Conservation (phyloP, 1,139 yeast genomes). For the Chernovozyma aurita region DNA sequence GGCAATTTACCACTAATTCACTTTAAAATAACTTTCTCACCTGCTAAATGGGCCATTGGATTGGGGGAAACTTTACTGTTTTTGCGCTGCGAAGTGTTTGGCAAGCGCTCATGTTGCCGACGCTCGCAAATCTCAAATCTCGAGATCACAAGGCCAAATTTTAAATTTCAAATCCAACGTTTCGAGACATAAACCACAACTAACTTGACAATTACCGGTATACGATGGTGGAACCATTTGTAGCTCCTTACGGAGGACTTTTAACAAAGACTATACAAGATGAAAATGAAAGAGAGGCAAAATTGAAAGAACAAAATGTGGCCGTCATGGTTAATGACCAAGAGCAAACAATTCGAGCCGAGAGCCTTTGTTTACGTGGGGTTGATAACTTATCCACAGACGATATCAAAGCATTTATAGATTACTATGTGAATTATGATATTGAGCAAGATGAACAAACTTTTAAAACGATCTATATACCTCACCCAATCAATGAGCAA, state of each 20-base stretch:
- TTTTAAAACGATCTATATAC: constrained; percentile 20
- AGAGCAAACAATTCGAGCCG: constrained; percentile 35
- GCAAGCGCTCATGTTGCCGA: too few species aligned
- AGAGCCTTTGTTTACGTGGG: constrained; percentile 53
- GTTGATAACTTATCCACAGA: constrained; percentile 66
- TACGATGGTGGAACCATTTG: constrained; percentile 29
- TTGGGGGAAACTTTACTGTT: too few species aligned
- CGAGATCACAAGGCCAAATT: too few species aligned
- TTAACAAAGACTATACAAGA: constrained; percentile 38
- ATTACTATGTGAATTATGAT: constrained; percentile 39
- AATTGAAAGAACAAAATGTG: constrained; percentile 29
- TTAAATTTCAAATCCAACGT: too few species aligned
- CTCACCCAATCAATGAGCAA: constrained; percentile 25
- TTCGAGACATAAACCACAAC: too few species aligned
- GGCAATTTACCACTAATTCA: too few species aligned
- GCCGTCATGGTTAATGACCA: constrained; percentile 31
- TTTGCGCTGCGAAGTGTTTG: too few species aligned
- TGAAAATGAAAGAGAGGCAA: constrained; percentile 29
- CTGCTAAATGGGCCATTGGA: too few species aligned
- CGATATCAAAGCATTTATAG: constrained; percentile 56
- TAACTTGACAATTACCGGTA: too few species aligned
- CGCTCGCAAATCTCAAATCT: too few species aligned
- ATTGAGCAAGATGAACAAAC: constrained; percentile 7
- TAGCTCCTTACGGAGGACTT: constrained; percentile 43
- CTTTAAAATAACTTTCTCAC: too few species aligned